These are phyloP conservation scores for Acacia confusa DNA, from an alignment of 306 rosid species.

Conservation along the genomic window DNA sequence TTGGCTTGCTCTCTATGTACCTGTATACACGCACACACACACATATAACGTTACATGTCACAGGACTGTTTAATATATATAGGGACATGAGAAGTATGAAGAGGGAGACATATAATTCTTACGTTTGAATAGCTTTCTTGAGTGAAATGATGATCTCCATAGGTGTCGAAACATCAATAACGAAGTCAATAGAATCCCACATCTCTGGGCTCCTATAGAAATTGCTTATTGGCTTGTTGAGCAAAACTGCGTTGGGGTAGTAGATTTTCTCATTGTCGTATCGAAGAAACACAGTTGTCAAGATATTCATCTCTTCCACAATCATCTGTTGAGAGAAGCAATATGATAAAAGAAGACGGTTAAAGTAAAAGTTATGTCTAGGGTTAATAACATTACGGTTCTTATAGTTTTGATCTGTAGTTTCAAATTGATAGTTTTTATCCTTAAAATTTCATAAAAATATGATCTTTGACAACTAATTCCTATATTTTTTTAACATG, in stretches of 20 bases:
- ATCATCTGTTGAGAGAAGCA: slow-evolving; percentile 37
- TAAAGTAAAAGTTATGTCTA: not conserved
- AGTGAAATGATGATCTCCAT: slow-evolving; percentile 50
- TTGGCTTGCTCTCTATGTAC: slow-evolving; percentile 62
- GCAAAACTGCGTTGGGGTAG: slow-evolving; percentile 55
- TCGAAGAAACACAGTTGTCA: slow-evolving; percentile 57
- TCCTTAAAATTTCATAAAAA: too few species aligned
- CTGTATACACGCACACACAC: not conserved
- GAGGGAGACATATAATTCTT: slow-evolving; percentile 3
- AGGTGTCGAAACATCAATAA: slow-evolving; percentile 45
- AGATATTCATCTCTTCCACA: slow-evolving; percentile 62
- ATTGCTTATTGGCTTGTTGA: slow-evolving; percentile 51
- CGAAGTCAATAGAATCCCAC: slow-evolving; percentile 48
- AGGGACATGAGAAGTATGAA: not conserved
- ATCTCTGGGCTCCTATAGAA: slow-evolving; percentile 61
- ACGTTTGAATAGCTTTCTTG: slow-evolving; percentile 56
- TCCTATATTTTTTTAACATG: too few species aligned
- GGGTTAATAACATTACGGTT: too few species aligned
- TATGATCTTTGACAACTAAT: too few species aligned
- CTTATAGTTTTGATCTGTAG: too few species aligned
- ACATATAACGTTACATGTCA: too few species aligned
- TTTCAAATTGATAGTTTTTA: fast-evolving
- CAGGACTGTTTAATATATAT: not conserved
- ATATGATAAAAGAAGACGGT: not conserved
- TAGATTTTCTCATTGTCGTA: slow-evolving; percentile 59